Evolutionary conservation across 208 protist species (phyloP), one percentile per base, ranked within the genome.

Genomic region (Acanthamoeba healyi): DNA sequence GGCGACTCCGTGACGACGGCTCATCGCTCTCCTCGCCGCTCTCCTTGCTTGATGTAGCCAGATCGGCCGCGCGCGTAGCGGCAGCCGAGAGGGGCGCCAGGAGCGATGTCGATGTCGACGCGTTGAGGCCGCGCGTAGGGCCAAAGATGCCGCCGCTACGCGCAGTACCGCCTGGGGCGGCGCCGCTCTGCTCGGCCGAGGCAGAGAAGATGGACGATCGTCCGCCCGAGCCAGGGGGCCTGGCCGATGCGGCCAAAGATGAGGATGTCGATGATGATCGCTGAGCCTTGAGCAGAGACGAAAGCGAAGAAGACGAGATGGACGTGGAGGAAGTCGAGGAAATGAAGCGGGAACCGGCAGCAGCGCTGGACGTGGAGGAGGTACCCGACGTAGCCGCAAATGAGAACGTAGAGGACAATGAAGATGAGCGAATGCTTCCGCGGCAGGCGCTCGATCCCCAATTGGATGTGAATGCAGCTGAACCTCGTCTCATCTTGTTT

Each of bases 1-100:
- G 77, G 17, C 77, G 77, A 58, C 77, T 34, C 34, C 29, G 34
- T 58, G 77, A 86, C 77, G 77, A 86, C 26, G 77, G 46, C 77
- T 86, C 77, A 24, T 86, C 77, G 46, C 44, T 38, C 77, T 86
- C 77, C 77, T 79, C 70, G 24, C 42, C 44, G 14, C 61, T 44
- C n/a, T 26, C n/a, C 38, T 51, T 40, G 44, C 19, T 61, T 29
- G 67, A 46, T 26, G 36, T 79, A 29, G 70, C 70, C 70, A 79
- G 29, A 17, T 38, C 70, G 5, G 7, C 70, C 7, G n/a, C 70
- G 29, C 38, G 70, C 0, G 36, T 29, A 22, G 38, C 70, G 70
- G 70, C 70, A 3, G 46, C 38, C 14, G 70, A 46, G 0, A 79
- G 36, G 24, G 70, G 70, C 24, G 70, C 70, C 1, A 79, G 24